Percentiles rank a stretch among this genome's conserved stretches.
Evolutionary conservation across 2,329 filamentous ascomycete species (phyloP).

Genomic region (Xylariaceae sp.): DNA sequence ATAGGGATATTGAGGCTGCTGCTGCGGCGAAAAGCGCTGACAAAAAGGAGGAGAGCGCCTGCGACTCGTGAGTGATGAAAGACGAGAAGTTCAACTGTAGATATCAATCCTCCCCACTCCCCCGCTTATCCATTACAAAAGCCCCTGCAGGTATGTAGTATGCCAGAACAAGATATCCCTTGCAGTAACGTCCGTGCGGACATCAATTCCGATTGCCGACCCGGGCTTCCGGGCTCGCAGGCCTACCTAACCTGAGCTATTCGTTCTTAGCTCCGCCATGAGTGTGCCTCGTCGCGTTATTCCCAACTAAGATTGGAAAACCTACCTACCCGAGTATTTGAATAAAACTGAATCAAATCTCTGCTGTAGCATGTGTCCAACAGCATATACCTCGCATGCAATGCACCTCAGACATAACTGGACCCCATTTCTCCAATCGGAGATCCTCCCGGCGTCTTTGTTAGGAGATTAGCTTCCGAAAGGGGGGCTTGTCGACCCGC

Average conservation of each 20-base stretch:
- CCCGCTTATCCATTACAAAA: no score
- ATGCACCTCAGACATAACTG: neutral
- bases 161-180: neutral
- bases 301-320: neutral
- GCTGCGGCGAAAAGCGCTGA: no score
- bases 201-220: constrained; percentile 1
- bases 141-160: no score
- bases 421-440: no score
- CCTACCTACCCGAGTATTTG: no score
- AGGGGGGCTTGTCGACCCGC: no score
- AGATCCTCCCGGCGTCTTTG: no score
- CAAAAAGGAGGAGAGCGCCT: no score
- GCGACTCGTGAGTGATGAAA: no score
- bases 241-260: neutral
- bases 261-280: neutral
- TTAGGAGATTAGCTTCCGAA: no score
- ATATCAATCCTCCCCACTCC: no score
- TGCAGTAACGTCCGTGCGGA: constrained; percentile 1
- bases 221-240: neutral
- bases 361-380: neutral
- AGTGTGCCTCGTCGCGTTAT: neutral
- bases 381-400: neutral
- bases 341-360: neutral
- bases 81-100: no score
- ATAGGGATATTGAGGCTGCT: constrained; percentile 21